Evolutionary conservation across 495 filamentous ascomycete species (phyloP), one percentile per base, ranked within the genome.

Genomic region (Trichocladium antarcticum): DNA sequence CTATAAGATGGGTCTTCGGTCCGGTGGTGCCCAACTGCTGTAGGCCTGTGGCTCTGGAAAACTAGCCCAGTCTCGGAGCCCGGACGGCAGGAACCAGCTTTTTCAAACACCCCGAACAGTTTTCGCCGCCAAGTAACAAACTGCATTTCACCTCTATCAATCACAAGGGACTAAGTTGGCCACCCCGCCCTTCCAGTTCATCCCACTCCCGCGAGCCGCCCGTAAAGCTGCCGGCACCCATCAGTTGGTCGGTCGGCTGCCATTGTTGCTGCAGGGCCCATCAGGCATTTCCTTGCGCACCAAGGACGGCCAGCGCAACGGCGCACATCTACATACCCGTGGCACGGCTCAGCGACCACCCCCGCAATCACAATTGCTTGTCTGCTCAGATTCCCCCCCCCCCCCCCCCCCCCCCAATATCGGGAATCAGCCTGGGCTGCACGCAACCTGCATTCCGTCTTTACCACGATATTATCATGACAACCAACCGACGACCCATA

Each of bases 391-490:
- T 42, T 49, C 54, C 52, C 55, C 55, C 55, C 42, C 37, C 67
- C 48, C 54, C 52, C 55, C 55, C 55, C 48, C 54, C 52, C 55
- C 55, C 55, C 42, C 37, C 67, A 58, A 67, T 57, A 53, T 55
- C 52, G 54, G 58, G 63, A 66, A 57, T 58, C 64, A 62, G 59
- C 57, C 58, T 66, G 68, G 56, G 65, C 62, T 65, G 55, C 61
- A 57, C 56, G 56, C 53, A 59, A 52, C 57, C 59, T 46, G 62
- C 57, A 51, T 56, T 49, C 53, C 45, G 48, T 47, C 47, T 58
- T 50, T 47, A 51, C 49, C 53, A 61, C 54, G 54, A 65, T 57
- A 68, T 59, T 75, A 77, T 76, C 74, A 77, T 77, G 74, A 76
- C 68, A 64, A 68, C 68, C 70, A 69, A 71, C 66, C 69, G 64